Conservation (phyloP, 2,329 filamentous ascomycete genomes). For the Juglanconis oblonga region DNA sequence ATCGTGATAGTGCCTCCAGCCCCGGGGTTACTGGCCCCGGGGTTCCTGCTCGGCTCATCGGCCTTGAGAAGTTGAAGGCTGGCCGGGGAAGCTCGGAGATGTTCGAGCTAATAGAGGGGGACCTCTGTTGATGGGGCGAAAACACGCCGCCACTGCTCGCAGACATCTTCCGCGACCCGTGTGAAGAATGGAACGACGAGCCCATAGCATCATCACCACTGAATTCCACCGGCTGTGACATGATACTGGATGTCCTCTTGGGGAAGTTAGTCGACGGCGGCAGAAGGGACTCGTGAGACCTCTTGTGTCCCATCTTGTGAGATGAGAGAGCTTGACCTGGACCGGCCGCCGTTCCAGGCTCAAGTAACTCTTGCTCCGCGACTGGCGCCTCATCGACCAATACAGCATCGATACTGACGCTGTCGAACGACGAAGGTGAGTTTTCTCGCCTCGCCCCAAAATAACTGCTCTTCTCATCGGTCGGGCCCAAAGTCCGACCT, state of each 20-base stretch:
- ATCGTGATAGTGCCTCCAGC: conserved; percentile 20
- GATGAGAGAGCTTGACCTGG: conserved; percentile 31
- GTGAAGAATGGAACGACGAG: conserved; percentile 58
- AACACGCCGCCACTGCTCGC: conserved; percentile 56
- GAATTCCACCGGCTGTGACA: conserved; percentile 61
- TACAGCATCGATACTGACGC: conserved; percentile 21
- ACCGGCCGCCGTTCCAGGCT: conserved; percentile 33
- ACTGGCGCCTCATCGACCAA: conserved; percentile 18
- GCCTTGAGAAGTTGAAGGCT: conserved; percentile 91
- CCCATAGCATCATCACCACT: conserved; percentile 68
- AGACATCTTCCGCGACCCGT: conserved; percentile 70
- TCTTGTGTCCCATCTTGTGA: conserved; percentile 39
- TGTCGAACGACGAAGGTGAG: conserved; percentile 54
- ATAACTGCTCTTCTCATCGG: conserved; percentile 37
- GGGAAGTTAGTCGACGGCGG: conserved; percentile 32
- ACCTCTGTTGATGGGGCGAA: conserved; percentile 66
- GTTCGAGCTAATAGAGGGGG: conserved; percentile 82
- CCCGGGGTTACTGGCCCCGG: conserved; percentile 32
- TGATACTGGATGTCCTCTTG: conserved; percentile 56
- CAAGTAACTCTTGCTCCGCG: conserved; percentile 32
- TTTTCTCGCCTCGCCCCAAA: conserved; percentile 57
- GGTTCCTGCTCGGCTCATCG: conserved; percentile 71
- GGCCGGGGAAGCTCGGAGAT: conserved; percentile 69
- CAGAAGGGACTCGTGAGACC: conserved; percentile 44
- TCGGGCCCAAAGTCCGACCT: conserved; percentile 37